These are phyloP conservation scores for Cryptococcus floricola DNA, from an alignment of 1,284 basidiomycete genomes.

Conservation along the genomic window DNA sequence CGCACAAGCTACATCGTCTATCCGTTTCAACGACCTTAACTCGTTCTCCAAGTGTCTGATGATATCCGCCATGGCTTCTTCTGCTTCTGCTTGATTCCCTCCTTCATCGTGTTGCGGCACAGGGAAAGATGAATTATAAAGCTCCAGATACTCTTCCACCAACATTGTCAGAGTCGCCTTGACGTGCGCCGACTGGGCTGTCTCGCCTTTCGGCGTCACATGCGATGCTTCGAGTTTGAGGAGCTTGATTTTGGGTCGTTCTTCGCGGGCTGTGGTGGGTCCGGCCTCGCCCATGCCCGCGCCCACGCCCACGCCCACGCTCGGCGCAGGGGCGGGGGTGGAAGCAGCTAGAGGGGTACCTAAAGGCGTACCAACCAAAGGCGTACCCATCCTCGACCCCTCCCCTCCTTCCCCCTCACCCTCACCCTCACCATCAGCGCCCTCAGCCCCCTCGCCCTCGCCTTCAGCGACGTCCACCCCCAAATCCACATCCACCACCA, in stretches of 20 bases:
- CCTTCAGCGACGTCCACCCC: conserved; percentile 27
- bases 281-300: not conserved
- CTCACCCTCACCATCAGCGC: conserved; percentile 10
- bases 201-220: conserved; percentile 23
- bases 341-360: not conserved
- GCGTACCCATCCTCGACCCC: not conserved
- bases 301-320: not conserved
- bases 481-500: conserved; percentile 44
- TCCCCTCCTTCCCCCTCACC: conserved; percentile 21
- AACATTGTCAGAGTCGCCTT: conserved; percentile 13
- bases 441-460: too few relatives aligned
- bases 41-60: conserved; percentile 3
- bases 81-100: not conserved
- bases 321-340: not conserved
- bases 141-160: conserved; percentile 28
- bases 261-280: not conserved
- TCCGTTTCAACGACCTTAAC: conserved; percentile 30
- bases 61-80: conserved; percentile 3
- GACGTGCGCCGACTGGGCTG: conserved; percentile 34
- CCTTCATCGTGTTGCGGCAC: not conserved
- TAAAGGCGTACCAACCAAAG: too few relatives aligned
- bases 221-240: conserved; percentile 36
- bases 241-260: conserved; percentile 25
- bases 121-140: conserved; percentile 27
- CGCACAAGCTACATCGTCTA: conserved; percentile 30